Conservation (phyloP, 345 rosid species). For the Syzygium grande region DNA sequence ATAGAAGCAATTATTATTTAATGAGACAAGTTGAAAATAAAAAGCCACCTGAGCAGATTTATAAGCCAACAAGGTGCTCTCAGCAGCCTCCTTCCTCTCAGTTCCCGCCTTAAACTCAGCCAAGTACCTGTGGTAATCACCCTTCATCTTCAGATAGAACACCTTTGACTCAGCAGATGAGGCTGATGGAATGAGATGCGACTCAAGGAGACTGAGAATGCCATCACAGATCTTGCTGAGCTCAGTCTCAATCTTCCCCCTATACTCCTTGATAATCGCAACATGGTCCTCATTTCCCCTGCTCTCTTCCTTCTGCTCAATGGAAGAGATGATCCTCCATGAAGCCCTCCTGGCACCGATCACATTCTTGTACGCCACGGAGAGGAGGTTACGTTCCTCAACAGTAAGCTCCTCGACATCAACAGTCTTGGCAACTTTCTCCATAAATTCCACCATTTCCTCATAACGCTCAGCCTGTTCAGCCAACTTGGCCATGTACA, state of each 20-base stretch:
- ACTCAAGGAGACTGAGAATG: not conserved
- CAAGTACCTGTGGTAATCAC: not conserved
- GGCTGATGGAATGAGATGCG: not conserved
- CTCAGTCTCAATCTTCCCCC: not conserved
- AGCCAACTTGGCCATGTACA: conserved; percentile 94
- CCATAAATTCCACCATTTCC: conserved; percentile 99
- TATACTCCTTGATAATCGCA: not conserved
- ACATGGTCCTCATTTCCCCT: conserved; percentile 41
- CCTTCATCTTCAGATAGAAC: not conserved
- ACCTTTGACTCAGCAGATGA: not conserved
- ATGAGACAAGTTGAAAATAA: not conserved
- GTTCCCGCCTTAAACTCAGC: not conserved
- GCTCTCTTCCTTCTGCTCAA: conserved; percentile 98
- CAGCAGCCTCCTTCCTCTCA: not conserved
- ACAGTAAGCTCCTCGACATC: conserved; percentile 85
- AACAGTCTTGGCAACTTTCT: conserved; percentile 80
- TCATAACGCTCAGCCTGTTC: conserved; percentile 98
- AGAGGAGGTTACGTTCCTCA: conserved; percentile 92
- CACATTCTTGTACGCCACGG: conserved; percentile 97
- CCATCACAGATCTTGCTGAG: not conserved
- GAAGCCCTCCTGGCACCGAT: conserved; percentile 99
- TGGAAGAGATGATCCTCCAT: conserved; percentile 98
- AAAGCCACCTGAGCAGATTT: not conserved
- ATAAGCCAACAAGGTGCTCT: not conserved
- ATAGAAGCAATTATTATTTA: not conserved